phyloP scores from a whole-genome alignment of 139 green algal genomes.

The Chlorella sp. region DNA sequence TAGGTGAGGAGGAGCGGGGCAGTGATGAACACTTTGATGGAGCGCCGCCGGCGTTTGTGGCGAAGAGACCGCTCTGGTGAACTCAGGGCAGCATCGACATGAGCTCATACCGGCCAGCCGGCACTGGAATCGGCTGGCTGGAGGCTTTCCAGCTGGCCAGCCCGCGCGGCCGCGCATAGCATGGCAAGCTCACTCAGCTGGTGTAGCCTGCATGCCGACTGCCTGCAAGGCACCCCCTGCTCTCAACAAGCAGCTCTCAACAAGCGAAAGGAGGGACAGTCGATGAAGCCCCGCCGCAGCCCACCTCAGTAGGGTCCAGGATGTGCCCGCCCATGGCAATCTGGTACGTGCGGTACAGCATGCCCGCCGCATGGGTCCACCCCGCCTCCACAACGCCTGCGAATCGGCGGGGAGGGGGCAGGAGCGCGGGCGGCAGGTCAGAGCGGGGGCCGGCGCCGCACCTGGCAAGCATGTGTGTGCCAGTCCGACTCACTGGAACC shows the following conservation, averaged over 20 bases:
- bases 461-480: no score
- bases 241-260: not conserved
- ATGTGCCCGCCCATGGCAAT: conserved; percentile 26
- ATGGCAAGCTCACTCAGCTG: no score
- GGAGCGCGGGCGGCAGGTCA: not conserved
- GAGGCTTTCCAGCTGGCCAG: no score
- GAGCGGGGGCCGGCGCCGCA: not conserved
- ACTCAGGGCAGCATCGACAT: not conserved
- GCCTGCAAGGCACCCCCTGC: not conserved
- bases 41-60: no score
- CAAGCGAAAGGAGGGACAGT: no score
- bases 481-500: no score
- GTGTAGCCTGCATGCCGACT: no score
- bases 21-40: not conserved
- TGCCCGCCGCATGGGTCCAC: conserved; percentile 55
- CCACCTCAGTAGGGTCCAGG: conserved; percentile 13
- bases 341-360: conserved; percentile 22
- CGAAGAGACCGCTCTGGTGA: no score
- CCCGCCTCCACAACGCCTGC: conserved; percentile 80
- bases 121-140: no score
- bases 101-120: not conserved
- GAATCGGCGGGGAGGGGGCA: not conserved
- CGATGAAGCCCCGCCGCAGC: not conserved
- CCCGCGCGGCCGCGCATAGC: no score
- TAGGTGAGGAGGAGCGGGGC: not conserved